Base-by-base conservation (phyloP, 768 basidiomycete species). In the Gautieria morchelliformis region DNA sequence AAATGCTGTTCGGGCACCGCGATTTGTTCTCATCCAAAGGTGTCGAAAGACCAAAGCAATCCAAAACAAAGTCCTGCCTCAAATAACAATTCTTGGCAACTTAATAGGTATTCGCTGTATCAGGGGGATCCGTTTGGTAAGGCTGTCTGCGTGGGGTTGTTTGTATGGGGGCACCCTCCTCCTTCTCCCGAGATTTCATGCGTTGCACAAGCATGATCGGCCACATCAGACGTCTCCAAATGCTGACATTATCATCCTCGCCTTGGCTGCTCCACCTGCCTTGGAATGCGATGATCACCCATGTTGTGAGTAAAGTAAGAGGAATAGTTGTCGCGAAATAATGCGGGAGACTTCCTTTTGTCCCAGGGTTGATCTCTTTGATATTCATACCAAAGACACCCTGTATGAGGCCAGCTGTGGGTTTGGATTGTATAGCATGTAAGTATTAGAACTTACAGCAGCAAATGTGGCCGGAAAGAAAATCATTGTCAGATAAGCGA, bases 401-500 rank as follows among this genome's bases (percentile, higher is more conserved):
- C 58, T 59, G 30, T 37, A 14, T 3, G 35, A 37, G 10, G 35
- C 14, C 10, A 9, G 35, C 14, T 14, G 4, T 2, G 35, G 14
- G 14, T 2, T 37, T 37, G 35, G 4, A 37, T 37, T 9, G 2
- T 37, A 37, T 14, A 37, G 35, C 9, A 9, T 9, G 10, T 37
- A 14, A 5, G 27, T 27, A 27, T 27, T 37, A 37, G 14, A 9
- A 44, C 53, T 44, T 44, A 72, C 71, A 0, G 70, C 62, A 40
- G 68, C 33, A 47, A 84, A 78, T 17, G 75, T 75, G 3, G 78
- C 76, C 0, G 83, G 82, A 6, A 84, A 68, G 65, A 83, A 84
- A 17, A 82, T 63, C 79, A 83, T 83, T 0, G 81, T 80, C 1
- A 84, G 67, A 59, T 81, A 82, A 0, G 80, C 74, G 33, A 84